Evolutionary conservation across 2,329 filamentous ascomycete species (phyloP), one percentile per base, ranked within the genome.

Genomic region (Alternaria alternata): DNA sequence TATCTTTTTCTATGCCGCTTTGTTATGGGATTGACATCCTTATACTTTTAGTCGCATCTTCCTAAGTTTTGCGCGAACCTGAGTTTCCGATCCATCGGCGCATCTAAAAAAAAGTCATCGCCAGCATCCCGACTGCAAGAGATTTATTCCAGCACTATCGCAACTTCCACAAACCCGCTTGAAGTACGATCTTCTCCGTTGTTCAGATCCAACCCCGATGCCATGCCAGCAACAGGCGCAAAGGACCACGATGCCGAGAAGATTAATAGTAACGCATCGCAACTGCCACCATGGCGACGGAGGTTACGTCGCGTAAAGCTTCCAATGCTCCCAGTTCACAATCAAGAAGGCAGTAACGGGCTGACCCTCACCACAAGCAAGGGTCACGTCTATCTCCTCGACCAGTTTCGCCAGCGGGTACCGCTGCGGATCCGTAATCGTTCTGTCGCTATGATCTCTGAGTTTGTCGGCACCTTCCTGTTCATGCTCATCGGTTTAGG

Each of bases 401-500:
- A 30, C 9, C 28, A 11, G 11, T 30, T 30, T 1, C 28, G 28
- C 28, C 4, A 30, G 28, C 28, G 28, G 9, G 28, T 30, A 30
- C 28, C 28, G 8, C 8, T 30, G 1, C 28, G 28, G 14, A 42
- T 56, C 16, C 34, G 26, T 36, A 56, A 34, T n/a, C 16, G 14
- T 16, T 16, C 16, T 16, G 24, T 56, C 18, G 26, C 36, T 7
- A 18, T 32, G 28, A 18, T 51, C 5, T 51, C 38, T 18, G 18
- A 28, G 18, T 56, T 20, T 3, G 26, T 43, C 9, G 54, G 26
- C 16, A 51, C 20, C 3, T n/a, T 34, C 5, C 16, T 51, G 11
- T 49, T 49, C 46, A 49, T 49, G 28, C 32, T 49, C 12, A 49
- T 49, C 5, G 30, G 46, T 6, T 3, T 49, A 12, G 46, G 46